Percentiles rank a stretch among this genome's conserved stretches.
phyloP scores from a whole-genome alignment of 2,329 filamentous ascomycete species.

The Beauveria caledonica region DNA sequence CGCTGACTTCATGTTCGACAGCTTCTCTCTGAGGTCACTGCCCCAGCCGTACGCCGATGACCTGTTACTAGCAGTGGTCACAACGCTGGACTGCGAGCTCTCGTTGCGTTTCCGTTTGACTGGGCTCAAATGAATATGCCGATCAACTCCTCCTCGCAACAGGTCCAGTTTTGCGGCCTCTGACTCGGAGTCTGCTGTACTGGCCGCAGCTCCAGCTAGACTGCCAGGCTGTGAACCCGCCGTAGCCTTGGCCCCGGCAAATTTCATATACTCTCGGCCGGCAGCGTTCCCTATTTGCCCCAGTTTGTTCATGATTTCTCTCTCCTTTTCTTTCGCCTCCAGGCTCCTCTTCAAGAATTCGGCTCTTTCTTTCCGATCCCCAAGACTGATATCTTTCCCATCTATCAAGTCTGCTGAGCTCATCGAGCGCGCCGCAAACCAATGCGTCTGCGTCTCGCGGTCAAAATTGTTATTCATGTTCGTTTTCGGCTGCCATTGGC shows the following conservation, averaged over 20 bases:
- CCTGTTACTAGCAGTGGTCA: constrained; percentile 18
- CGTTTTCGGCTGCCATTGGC: constrained; percentile 17
- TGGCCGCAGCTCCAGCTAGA: constrained; percentile 12
- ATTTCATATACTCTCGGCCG: constrained; percentile 62
- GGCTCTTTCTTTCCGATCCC: constrained; percentile 52
- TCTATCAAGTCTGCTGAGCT: constrained; percentile 58
- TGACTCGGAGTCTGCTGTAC: constrained; percentile 23
- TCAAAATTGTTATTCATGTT: constrained; percentile 42
- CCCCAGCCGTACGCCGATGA: constrained; percentile 47
- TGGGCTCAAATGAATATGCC: constrained; percentile 47
- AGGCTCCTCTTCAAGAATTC: constrained; percentile 59
- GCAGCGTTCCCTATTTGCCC: constrained; percentile 55
- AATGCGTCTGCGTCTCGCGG: constrained; percentile 47
- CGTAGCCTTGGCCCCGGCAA: constrained; percentile 18
- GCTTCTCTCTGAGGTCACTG: constrained; percentile 43
- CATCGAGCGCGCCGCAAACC: constrained; percentile 42
- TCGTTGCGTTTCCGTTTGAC: constrained; percentile 54
- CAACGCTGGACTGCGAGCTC: constrained; percentile 31
- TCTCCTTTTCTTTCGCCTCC: constrained; percentile 61
- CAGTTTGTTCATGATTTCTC: constrained; percentile 61
- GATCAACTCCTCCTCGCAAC: constrained; percentile 22
- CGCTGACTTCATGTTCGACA: constrained; percentile 51
- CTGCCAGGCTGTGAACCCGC: background rate
- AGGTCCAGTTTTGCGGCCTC: constrained; percentile 34
- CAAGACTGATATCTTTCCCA: constrained; percentile 48